These are phyloP conservation scores for Aspergillus sclerotiicarbonarius DNA, from an alignment of 495 filamentous ascomycete species.

Conservation along the genomic window DNA sequence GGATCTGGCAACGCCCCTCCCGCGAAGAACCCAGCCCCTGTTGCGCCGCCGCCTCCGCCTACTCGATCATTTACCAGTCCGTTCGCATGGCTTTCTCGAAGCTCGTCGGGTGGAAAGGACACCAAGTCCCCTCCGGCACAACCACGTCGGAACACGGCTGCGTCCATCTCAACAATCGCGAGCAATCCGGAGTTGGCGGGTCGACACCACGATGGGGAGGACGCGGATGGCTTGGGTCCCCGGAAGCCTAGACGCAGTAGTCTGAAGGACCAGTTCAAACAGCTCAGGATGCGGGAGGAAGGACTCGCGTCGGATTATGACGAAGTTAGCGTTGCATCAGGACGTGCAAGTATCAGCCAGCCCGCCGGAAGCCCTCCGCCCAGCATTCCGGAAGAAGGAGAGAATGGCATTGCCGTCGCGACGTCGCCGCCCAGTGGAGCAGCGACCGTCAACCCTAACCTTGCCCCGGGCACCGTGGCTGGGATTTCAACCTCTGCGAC, in stretches of 20 bases:
- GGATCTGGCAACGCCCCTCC: slow-evolving; percentile 52
- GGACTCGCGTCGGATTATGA: slow-evolving; percentile 52
- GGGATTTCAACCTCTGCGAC: slow-evolving; percentile 67
- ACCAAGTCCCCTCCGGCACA: slow-evolving; percentile 48
- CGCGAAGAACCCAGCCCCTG: slow-evolving; percentile 41
- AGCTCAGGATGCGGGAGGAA: slow-evolving; percentile 78
- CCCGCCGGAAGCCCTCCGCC: slow-evolving; percentile 53
- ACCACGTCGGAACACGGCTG: slow-evolving; percentile 64
- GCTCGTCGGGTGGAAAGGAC: slow-evolving; percentile 61
- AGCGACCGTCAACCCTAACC: slow-evolving; percentile 53
- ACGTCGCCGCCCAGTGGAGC: slow-evolving; percentile 50
- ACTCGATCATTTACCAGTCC: slow-evolving; percentile 73
- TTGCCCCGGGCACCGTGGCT: slow-evolving; percentile 80
- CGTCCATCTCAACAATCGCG: slow-evolving; percentile 68
- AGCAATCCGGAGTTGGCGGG: slow-evolving; percentile 75
- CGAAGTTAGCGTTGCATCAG: slow-evolving; percentile 34
- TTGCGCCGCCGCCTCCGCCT: slow-evolving; percentile 43
- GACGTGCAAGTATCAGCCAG: slow-evolving; percentile 46
- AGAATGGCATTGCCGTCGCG: slow-evolving; percentile 39
- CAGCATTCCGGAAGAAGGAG: slow-evolving; percentile 54
- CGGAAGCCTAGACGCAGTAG: slow-evolving; percentile 60
- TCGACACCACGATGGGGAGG: slow-evolving; percentile 63
- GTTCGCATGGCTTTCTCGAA: slow-evolving; percentile 83
- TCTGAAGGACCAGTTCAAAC: slow-evolving; percentile 82
- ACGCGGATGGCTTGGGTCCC: slow-evolving; percentile 47